Base-by-base conservation (phyloP, 805 yeast genomes). In the Wickerhamomyces chambardii region DNA sequence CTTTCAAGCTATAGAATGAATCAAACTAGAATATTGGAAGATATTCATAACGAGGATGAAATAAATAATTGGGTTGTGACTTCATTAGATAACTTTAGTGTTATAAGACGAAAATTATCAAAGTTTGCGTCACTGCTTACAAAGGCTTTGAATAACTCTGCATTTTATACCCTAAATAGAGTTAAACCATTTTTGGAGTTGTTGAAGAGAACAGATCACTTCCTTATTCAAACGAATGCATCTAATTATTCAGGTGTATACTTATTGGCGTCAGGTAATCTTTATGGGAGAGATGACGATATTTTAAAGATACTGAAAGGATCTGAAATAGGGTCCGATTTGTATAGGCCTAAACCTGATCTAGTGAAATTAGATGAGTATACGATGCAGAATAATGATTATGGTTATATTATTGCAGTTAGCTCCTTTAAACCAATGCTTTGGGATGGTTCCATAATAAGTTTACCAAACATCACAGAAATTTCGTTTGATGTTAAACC, bases 371-470 rank as follows among this genome's bases (percentile, higher is more conserved):
- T 43, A n/a, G 50, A 47, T 37, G 46, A 47, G 26, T 48, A 46
- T 28, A 49, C 52, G 17, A 50, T 56, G n/a, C 60, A 58, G n/a
- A 42, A 47, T 17, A 49, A 50, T 15, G 50, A 46, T 14, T 33
- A 45, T 7, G 84, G 86, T 0, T 85, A 84, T 43, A 70, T 85
- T 12, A 47, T 87, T 19, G 80, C 85, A 0, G 57, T 89, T 5
- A 78, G 84, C 47, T 87, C 95, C 1, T 69, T 79, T 3, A 84
- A 84, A 47, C 94, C 96, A 0, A 70, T 89, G 57, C 75, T 84
- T 33, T 90, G 97, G 97, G 87, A 83, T 41, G 97, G 97, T 5
- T 68, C 73, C 15, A 77, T 82, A 42, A 68, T 78, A 28, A 64
- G 67, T 12, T 54, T 74, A 12, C 67, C 48, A 15, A 48, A 43